Evolutionary conservation across 1,284 basidiomycete species (phyloP).

Genomic region (Ceratobasidium papillatum): DNA sequence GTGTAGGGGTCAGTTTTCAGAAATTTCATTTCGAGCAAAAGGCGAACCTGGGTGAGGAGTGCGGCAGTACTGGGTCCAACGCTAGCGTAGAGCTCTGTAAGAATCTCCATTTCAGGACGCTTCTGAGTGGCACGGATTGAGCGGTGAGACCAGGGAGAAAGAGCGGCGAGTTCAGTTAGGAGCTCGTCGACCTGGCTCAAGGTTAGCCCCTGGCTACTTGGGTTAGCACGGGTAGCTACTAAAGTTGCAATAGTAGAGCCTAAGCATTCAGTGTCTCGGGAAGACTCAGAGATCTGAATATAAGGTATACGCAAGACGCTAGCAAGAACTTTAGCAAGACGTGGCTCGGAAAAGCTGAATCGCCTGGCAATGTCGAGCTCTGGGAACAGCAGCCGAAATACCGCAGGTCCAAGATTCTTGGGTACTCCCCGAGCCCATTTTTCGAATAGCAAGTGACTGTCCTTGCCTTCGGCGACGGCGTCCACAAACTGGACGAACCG

Average conservation of each 20-base stretch:
- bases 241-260: not conserved
- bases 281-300: not conserved
- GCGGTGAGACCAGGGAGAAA: constrained; percentile 67
- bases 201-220: not conserved
- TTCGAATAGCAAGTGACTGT: not conserved
- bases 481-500: not conserved
- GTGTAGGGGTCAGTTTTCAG: constrained; percentile 54
- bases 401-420: not conserved
- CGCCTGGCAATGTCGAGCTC: not conserved
- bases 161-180: constrained; percentile 75
- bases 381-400: not conserved
- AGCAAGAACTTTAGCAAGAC: not conserved
- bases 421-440: not conserved
- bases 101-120: constrained; percentile 57
- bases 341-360: not conserved
- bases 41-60: constrained; percentile 49
- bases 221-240: not conserved
- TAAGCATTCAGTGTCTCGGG: not conserved
- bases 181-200: constrained; percentile 61
- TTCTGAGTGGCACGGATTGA: constrained; percentile 52
- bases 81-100: constrained; percentile 62
- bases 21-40: constrained; percentile 50
- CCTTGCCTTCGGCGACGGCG: not conserved
- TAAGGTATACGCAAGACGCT: not conserved
- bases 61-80: constrained; percentile 68